Evolutionary conservation across 106 monocot species (phyloP).

Genomic region (Cymbidium sinense): DNA sequence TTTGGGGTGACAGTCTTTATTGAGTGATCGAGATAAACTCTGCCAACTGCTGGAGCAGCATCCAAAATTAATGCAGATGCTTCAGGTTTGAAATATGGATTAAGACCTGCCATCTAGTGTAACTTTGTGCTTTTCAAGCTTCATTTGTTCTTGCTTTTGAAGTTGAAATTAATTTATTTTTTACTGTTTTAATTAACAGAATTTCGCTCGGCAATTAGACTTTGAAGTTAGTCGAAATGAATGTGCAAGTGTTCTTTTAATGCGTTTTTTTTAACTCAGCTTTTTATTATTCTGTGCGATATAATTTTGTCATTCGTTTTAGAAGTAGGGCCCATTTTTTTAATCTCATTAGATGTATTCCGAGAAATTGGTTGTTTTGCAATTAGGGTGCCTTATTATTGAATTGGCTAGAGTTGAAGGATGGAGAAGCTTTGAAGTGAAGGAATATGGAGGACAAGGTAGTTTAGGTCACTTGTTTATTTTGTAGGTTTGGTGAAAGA

Average conservation of each 20-base stretch:
- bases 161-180: background rate
- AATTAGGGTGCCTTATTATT: background rate
- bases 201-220: background rate
- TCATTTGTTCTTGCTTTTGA: background rate
- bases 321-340: background rate
- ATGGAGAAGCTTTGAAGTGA: background rate
- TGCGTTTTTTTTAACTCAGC: background rate
- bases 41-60: slow-evolving; percentile 92
- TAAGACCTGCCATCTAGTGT: background rate
- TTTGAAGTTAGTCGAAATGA: background rate
- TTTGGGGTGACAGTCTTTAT: slow-evolving; percentile 52
- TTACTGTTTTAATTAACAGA: background rate
- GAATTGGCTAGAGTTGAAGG: no score
- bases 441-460: background rate
- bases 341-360: background rate
- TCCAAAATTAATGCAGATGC: slow-evolving; percentile 98
- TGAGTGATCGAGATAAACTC: slow-evolving; percentile 91
- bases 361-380: background rate
- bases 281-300: background rate
- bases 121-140: background rate
- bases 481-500: background rate
- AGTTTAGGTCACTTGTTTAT: background rate
- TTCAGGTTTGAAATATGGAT: slow-evolving; percentile 60
- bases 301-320: background rate
- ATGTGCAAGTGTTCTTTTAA: background rate